Conservation (phyloP, 1,284 basidiomycete species). For the Chalciporus sp. region DNA sequence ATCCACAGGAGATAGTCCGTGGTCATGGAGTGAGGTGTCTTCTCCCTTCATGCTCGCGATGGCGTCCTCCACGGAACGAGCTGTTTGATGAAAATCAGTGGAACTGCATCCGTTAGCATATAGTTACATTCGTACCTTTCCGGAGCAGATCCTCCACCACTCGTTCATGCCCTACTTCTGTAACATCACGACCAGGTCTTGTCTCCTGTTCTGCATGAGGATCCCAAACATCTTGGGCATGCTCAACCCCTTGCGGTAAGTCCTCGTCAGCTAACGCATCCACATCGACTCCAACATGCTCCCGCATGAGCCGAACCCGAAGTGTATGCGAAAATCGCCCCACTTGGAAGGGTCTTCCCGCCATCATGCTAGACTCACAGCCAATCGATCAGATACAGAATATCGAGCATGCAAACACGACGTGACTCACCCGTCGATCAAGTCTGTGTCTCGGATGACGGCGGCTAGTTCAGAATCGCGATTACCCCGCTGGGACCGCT, state of each 20-base stretch:
- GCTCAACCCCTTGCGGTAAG: constrained; percentile 59
- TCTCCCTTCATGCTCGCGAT: constrained; percentile 18
- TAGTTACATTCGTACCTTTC: constrained; percentile 51
- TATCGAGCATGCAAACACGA: background rate
- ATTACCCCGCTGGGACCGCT: constrained; percentile 93
- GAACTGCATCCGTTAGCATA: background rate
- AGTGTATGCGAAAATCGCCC: constrained; percentile 96
- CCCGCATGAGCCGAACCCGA: constrained; percentile 92
- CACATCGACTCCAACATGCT: constrained; percentile 95
- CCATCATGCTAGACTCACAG: constrained; percentile 74
- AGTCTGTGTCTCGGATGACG: constrained; percentile 94
- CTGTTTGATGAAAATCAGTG: constrained; percentile 36
- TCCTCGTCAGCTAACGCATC: constrained; percentile 86
- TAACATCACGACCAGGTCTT: constrained; percentile 45
- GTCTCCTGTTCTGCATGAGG: constrained; percentile 74
- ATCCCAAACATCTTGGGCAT: constrained; percentile 74
- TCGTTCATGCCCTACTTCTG: constrained; percentile 41
- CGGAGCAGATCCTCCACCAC: constrained; percentile 38
- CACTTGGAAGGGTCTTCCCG: constrained; percentile 91
- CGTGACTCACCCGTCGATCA: constrained; percentile 79
- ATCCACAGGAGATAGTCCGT: constrained; percentile 54
- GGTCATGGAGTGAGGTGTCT: constrained; percentile 46
- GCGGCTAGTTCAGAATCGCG: constrained; percentile 95
- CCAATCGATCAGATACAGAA: background rate
- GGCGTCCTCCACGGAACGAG: constrained; percentile 45